Conservation (phyloP, 169 alveolate species). For the Cyclospora cayetanensis region DNA sequence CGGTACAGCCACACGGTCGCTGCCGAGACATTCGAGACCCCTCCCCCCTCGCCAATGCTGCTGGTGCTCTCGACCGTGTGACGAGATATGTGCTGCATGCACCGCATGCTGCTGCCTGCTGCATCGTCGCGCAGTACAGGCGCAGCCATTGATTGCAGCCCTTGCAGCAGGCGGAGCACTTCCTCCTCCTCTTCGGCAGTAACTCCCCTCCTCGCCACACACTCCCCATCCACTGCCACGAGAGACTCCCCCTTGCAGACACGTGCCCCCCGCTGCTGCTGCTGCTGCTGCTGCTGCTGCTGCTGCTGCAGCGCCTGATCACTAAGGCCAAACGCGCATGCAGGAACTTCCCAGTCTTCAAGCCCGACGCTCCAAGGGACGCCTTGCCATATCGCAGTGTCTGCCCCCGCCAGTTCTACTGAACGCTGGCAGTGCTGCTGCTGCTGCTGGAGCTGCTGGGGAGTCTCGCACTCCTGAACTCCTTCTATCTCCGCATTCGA, state of each 20-base stretch:
- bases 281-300: constrained; percentile 65
- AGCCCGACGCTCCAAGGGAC: constrained; percentile 68
- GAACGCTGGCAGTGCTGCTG: constrained; percentile 32
- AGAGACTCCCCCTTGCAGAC: constrained; percentile 28
- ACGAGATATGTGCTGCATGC: constrained; percentile 63
- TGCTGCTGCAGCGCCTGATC: constrained; percentile 6
- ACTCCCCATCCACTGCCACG: not conserved
- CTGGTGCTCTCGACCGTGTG: not conserved
- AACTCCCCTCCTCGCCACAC: not conserved
- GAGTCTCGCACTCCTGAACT: not conserved
- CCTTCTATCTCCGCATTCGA: constrained; percentile 33
- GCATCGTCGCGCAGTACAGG: constrained; percentile 57
- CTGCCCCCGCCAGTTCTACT: constrained; percentile 14
- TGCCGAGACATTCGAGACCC: constrained; percentile 49
- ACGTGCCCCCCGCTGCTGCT: not conserved
- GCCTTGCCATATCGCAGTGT: constrained; percentile 66
- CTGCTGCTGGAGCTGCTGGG: constrained; percentile 8
- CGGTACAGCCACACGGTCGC: constrained; percentile 58
- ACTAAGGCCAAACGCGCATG: constrained; percentile 4
- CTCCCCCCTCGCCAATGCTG: constrained; percentile 20
- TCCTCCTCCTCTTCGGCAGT: constrained; percentile 45
- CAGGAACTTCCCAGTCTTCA: constrained; percentile 66
- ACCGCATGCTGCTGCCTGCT: constrained; percentile 67
- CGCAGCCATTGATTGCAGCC: constrained; percentile 46
- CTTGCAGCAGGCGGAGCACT: constrained; percentile 60